These are phyloP conservation scores for Xylariaceae sp. DNA, from an alignment of 2,329 filamentous ascomycete genomes.

Conservation along the genomic window DNA sequence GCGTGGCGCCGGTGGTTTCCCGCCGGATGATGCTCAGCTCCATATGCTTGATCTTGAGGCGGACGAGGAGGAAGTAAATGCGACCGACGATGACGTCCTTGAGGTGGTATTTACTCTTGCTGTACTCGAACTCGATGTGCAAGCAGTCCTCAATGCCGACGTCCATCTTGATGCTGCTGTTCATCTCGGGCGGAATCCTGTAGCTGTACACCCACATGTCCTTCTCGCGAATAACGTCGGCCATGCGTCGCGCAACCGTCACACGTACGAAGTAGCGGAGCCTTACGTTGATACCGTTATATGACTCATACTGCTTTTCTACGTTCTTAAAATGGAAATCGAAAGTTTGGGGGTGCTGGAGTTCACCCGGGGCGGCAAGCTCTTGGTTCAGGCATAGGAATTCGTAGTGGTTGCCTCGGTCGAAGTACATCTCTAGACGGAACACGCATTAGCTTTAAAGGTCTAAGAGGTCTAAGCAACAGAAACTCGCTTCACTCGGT, in stretches of 20 bases:
- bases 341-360: slow-evolving; percentile 97
- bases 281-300: slow-evolving; percentile 99
- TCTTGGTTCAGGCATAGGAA: slow-evolving; percentile 97
- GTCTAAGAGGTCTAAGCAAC: background rate
- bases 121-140: slow-evolving; percentile 99
- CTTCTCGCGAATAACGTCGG: slow-evolving; percentile 96
- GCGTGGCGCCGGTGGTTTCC: slow-evolving; percentile 92
- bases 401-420: slow-evolving; percentile 98
- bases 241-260: slow-evolving; percentile 93
- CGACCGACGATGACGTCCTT: slow-evolving; percentile 98
- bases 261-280: slow-evolving; percentile 97
- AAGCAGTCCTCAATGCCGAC: slow-evolving; percentile 98
- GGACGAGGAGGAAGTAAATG: slow-evolving; percentile 96
- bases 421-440: slow-evolving; percentile 92
- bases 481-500: background rate
- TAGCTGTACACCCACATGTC: slow-evolving; percentile 99
- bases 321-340: slow-evolving; percentile 99
- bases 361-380: slow-evolving; percentile 90
- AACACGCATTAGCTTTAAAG: background rate
- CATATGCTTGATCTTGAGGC: slow-evolving; percentile 99
- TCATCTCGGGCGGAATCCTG: slow-evolving; percentile 95
- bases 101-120: slow-evolving; percentile 97
- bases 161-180: slow-evolving; percentile 99
- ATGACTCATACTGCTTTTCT: slow-evolving; percentile 99
- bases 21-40: slow-evolving; percentile 95